Evolutionary conservation across 176 grass and related monocot species (phyloP).

Genomic region (Triticum timopheevii): DNA sequence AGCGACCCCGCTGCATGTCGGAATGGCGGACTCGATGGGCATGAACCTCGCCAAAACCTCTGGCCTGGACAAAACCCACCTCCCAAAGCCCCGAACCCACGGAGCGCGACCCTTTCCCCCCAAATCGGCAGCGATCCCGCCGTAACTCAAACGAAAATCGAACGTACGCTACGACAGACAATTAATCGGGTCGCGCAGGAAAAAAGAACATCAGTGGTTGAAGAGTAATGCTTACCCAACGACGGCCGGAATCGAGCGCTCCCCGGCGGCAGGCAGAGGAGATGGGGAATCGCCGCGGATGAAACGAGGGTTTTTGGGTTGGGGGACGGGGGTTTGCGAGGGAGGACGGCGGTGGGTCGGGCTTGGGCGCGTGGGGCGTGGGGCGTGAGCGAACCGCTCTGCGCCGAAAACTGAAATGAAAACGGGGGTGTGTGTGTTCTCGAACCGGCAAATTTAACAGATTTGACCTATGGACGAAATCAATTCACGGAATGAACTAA

Average conservation of each 20-base stretch:
- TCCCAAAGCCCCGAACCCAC: background rate
- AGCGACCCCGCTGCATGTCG: background rate
- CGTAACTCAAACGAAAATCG: background rate
- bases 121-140: background rate
- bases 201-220: background rate
- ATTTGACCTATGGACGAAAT: too few species aligned
- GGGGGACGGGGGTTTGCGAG: background rate
- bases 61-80: background rate
- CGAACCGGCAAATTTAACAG: too few species aligned
- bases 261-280: background rate
- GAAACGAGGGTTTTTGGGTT: background rate
- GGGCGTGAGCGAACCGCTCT: background rate
- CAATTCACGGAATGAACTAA: too few species aligned
- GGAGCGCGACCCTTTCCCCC: background rate
- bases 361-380: too few species aligned
- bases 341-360: background rate
- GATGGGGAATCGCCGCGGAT: slow-evolving; percentile 8
- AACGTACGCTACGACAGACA: background rate
- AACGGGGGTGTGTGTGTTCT: too few species aligned
- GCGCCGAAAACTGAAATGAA: background rate
- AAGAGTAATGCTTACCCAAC: background rate
- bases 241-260: background rate
- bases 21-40: background rate
- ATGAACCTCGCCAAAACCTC: slow-evolving; percentile 7
- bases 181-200: background rate